Evolutionary conservation across 352 stramenopile genomes (phyloP), one percentile per base, ranked within the genome.

Genomic region (Globisporangium viniferum): DNA sequence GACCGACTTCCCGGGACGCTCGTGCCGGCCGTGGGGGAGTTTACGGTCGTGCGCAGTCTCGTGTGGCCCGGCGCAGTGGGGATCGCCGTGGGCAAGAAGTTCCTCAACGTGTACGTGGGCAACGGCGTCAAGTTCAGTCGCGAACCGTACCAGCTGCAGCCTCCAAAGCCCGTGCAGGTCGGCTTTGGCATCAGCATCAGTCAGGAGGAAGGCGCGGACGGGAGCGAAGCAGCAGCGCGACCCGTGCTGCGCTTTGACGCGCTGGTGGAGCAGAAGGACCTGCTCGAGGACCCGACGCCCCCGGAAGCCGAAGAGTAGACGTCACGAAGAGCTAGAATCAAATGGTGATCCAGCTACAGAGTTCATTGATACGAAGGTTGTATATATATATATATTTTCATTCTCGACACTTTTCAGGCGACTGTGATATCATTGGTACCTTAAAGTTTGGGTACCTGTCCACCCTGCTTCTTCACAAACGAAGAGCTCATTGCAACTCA

Each of bases 31-130:
- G 85, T 85, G 14, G 83, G 75, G 20, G 86, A 85, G 64, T 79
- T 86, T 44, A 81, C 81, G 15, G 76, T 97, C 24, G 79, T 89
- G 6, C 82, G 89, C 51, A 95, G 82, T 56, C 73, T 95, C 27
- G 67, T 84, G 57, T 98, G 89, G 91, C 93, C 91, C 8, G 93
- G 92, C 3, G 92, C 91, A 2, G 83, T 97, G 24, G 88, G 90
- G 36, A 89, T 98, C 49, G 90, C 82, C 2, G 78, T 87, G 10
- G 88, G 85, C 24, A 95, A 93, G 66, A 93, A 89, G 68, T 97
- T 95, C 66, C 77, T 93, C 3, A 97, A 96, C 73, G 74, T 96
- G 29, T 98, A 98, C 63, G 90, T 97, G 0, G 91, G 92, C 51
- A 78, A 97, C 64, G 91, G 82, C 4, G 70, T 95, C 66, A 94